phyloP scores from a whole-genome alignment of 2,329 filamentous ascomycete genomes.

The Phyllosticta paracitricarpa region DNA sequence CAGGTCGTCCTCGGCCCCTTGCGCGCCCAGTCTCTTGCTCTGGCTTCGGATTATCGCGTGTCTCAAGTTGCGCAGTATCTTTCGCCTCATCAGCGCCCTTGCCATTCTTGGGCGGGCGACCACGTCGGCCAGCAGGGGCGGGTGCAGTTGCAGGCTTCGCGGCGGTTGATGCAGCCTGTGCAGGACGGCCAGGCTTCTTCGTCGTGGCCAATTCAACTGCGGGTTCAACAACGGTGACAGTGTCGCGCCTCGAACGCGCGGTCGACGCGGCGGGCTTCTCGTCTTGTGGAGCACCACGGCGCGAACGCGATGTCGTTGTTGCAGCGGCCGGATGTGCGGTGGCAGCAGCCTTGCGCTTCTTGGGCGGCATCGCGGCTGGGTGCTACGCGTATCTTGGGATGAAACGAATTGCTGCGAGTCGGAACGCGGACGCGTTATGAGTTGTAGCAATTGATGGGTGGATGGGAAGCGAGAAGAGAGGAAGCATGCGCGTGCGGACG shows the following conservation, averaged over 20 bases:
- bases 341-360: slow-evolving; percentile 10
- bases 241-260: background rate
- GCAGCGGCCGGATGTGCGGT: background rate
- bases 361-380: slow-evolving; percentile 9
- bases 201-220: background rate
- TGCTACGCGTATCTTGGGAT: background rate
- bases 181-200: background rate
- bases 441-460: background rate
- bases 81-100: background rate
- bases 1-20: background rate
- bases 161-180: background rate
- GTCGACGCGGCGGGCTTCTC: background rate
- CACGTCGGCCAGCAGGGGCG: background rate
- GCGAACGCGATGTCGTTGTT: background rate
- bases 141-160: background rate
- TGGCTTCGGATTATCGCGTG: background rate
- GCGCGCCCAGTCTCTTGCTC: background rate
- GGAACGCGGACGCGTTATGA: background rate
- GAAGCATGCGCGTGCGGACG: background rate
- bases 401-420: background rate
- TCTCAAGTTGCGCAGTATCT: background rate
- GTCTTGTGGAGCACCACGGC: background rate
- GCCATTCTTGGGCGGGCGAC: background rate
- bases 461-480: background rate
- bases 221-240: background rate